Evolutionary conservation across 768 basidiomycete genomes (phyloP).

Genomic region (Rossbeevera mucosa): DNA sequence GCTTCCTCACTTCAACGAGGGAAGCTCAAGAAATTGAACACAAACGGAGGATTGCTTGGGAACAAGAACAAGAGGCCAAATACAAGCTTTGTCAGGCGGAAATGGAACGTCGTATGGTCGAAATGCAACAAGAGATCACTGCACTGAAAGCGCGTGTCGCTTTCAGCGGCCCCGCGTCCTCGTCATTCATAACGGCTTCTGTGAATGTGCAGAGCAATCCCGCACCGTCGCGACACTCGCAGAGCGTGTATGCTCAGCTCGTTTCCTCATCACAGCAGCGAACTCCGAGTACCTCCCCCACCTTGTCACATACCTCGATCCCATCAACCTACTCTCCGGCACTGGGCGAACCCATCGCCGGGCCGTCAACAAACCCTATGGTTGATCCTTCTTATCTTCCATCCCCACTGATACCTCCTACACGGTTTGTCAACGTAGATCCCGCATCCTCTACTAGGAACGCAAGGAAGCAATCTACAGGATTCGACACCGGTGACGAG

Average conservation of each 20-base stretch:
- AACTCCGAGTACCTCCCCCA: conserved; percentile 29
- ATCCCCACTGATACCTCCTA: conserved; percentile 15
- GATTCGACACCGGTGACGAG: conserved; percentile 37
- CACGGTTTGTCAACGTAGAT: conserved; percentile 21
- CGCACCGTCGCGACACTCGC: conserved; percentile 5
- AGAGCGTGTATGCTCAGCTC: conserved; percentile 3
- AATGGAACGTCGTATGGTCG: conserved; percentile 51
- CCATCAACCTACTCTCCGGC: conserved; percentile 19
- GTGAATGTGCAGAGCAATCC: conserved; percentile 1
- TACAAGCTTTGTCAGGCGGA: conserved; percentile 51
- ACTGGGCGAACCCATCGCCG: conserved; percentile 10
- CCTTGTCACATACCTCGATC: conserved; percentile 26
- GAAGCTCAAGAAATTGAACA: conserved; percentile 60
- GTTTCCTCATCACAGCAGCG: conserved; percentile 21
- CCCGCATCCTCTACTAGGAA: conserved; percentile 6
- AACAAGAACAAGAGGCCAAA: conserved; percentile 63
- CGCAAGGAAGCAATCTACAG: conserved; percentile 30
- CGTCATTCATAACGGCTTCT: conserved; percentile 2
- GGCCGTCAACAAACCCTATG: conserved; percentile 2
- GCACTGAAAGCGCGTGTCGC: conserved; percentile 40
- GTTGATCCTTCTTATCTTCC: conserved; percentile 7
- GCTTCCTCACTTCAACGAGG: conserved; percentile 51
- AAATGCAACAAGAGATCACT: conserved; percentile 52
- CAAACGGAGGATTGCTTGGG: conserved; percentile 60
- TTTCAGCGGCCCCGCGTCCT: conserved; percentile 14